Conservation (phyloP, 805 yeast genomes). For the Candida bentonensis region DNA sequence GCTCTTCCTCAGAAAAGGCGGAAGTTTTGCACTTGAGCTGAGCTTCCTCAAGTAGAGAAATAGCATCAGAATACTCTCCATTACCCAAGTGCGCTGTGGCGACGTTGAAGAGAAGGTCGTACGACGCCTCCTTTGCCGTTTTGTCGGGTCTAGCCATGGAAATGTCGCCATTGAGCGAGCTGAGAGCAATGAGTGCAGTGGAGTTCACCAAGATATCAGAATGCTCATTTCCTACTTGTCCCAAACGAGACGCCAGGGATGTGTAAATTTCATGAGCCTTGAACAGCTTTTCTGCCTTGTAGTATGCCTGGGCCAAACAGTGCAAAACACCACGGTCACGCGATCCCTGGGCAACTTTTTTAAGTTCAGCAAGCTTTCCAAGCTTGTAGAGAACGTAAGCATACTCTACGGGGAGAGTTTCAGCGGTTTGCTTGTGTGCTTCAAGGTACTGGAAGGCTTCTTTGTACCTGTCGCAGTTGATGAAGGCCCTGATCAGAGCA, state of each 20-base stretch:
- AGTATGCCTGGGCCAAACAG: conserved; percentile 39
- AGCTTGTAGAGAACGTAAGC: conserved; percentile 42
- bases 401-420: conserved; percentile 26
- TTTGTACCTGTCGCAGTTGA: conserved; percentile 42
- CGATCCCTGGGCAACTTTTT: conserved; percentile 9
- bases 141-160: conserved; percentile 7
- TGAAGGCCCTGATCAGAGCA: conserved; percentile 41
- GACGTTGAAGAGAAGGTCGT: conserved; percentile 48
- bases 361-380: conserved; percentile 15
- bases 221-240: conserved; percentile 26
- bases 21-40: conserved; percentile 26
- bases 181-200: conserved; percentile 47
- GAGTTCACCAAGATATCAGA: conserved; percentile 47
- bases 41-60: conserved; percentile 33
- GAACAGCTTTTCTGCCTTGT: conserved; percentile 30
- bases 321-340: conserved; percentile 28
- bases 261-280: conserved; percentile 33
- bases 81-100: conserved; percentile 36
- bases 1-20: conserved; percentile 32
- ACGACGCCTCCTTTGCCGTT: conserved; percentile 18
- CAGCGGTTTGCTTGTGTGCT: conserved; percentile 9
- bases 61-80: conserved; percentile 27
- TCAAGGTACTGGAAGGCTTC: conserved; percentile 32
- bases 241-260: conserved; percentile 21
- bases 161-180: conserved; percentile 11